A percentile compares a stretch with the other conserved stretches of the same genome.
phyloP scores from a whole-genome alignment of 2,329 filamentous ascomycete species.

The Annulohypoxylon truncatum region DNA sequence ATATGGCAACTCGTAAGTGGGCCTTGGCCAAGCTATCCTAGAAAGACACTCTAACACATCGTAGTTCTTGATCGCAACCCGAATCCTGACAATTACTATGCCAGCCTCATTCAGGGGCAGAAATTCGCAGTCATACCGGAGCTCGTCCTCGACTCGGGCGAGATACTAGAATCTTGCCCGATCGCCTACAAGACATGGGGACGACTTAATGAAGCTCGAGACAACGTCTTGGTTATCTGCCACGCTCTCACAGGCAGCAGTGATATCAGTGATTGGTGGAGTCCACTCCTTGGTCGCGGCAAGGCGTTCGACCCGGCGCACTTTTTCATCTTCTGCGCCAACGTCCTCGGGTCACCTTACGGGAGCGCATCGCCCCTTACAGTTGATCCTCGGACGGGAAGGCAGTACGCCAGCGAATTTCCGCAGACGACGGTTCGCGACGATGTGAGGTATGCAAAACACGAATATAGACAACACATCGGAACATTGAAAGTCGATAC shows the following conservation, averaged over 20 bases:
- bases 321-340: slow-evolving; percentile 65
- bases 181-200: slow-evolving; percentile 53
- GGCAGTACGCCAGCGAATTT: slow-evolving; percentile 60
- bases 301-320: slow-evolving; percentile 64
- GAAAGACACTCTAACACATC: slow-evolving; percentile 25
- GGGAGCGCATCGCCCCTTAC: slow-evolving; percentile 63
- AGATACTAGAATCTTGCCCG: slow-evolving; percentile 42
- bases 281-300: slow-evolving; percentile 63
- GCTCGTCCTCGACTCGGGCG: slow-evolving; percentile 47
- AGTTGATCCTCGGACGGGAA: slow-evolving; percentile 37
- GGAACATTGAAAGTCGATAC: not conserved
- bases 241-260: slow-evolving; percentile 64
- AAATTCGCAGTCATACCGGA: slow-evolving; percentile 45
- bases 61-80: slow-evolving; percentile 41
- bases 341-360: slow-evolving; percentile 66
- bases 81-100: slow-evolving; percentile 44
- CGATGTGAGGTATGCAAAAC: slow-evolving; percentile 61
- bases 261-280: slow-evolving; percentile 68
- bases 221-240: slow-evolving; percentile 60
- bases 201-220: slow-evolving; percentile 46
- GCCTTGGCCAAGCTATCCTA: slow-evolving; percentile 1
- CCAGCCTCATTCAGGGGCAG: slow-evolving; percentile 44
- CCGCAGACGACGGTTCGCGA: slow-evolving; percentile 75
- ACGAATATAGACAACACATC: not conserved
- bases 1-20: slow-evolving; percentile 40